phyloP scores from a whole-genome alignment of 1,284 basidiomycete genomes.

The Leccinum subfulvum region DNA sequence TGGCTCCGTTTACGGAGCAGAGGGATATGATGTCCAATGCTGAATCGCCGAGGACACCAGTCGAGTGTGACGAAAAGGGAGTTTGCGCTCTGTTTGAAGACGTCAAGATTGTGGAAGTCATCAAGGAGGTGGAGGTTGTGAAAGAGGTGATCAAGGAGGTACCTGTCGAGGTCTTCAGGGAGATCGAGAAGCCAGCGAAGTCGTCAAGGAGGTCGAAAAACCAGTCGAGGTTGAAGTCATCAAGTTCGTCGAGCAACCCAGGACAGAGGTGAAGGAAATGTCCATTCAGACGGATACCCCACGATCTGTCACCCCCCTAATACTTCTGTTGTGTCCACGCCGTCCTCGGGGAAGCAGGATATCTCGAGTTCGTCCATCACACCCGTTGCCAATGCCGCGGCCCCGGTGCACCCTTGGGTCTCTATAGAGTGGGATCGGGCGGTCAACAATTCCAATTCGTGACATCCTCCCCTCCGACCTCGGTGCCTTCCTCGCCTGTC shows the following conservation, averaged over 20 bases:
- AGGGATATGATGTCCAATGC: conserved; percentile 1
- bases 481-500: conserved; percentile 39
- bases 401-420: conserved; percentile 33
- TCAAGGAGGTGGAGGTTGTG: conserved; percentile 22
- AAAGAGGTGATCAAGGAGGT: conserved; percentile 20
- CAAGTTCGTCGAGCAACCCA: conserved; percentile 39
- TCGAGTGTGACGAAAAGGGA: conserved; percentile 42
- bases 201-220: conserved; percentile 33
- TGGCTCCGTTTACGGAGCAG: conserved; percentile 20
- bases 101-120: conserved; percentile 30
- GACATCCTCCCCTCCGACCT: conserved; percentile 36
- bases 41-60: conserved; percentile 9
- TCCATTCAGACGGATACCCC: conserved; percentile 77
- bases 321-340: conserved; percentile 28
- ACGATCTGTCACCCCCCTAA: conserved; percentile 43
- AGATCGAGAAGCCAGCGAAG: conserved; percentile 30
- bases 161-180: conserved; percentile 21
- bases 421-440: conserved; percentile 58
- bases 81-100: conserved; percentile 37
- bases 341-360: conserved; percentile 30
- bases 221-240: conserved; percentile 29
- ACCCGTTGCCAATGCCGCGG: conserved; percentile 23
- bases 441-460: conserved; percentile 78
- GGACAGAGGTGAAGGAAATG: conserved; percentile 66
- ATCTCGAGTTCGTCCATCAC: conserved; percentile 31